Base-by-base conservation (phyloP, 1,139 yeast genomes). In the Arxiozyma telluris region DNA sequence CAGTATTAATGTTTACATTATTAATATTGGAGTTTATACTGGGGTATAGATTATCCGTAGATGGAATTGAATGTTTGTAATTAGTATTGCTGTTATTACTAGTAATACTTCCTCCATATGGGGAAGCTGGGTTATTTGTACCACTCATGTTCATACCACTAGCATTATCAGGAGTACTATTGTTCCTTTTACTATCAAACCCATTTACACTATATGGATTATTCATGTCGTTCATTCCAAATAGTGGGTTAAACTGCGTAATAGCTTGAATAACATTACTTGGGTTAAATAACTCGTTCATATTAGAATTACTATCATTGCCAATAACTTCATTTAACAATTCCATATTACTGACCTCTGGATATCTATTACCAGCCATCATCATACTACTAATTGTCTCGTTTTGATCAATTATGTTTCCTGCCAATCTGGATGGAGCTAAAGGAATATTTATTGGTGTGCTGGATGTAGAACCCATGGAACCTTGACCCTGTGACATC, bases 241-340 rank as follows among this genome's bases (percentile, higher is more conserved):
- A 12, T 11, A 51, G 27, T 21, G 59, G 58, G 46, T 65, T 67
- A 51, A 66, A 64, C 27, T 67, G 66, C 23, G 54, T 58, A 18
- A 66, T 66, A 7, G 69, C 70, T 51, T 66, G 69, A 41, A 65
- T 63, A n/a, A 66, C 62, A 51, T 62, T 63, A 1, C 64, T 61
- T 39, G 70, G 68, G 49, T 66, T 66, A 30, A 66, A 56, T 59
- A 61, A 63, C 56, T 25, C 64, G 55, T 27, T 68, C 68, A 52
- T 39, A 45, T 49, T 49, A 18, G 44, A 18, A 41, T 42, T 53
- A 9, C 39, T 41, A 41, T 47, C 48, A 30, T 30, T 41, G 8
- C 30, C 30, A 21, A 45, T 38, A 34, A 51, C 27, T 20, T 38
- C 50, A 50, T 45, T 45, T 11, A 42, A 30, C 25, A 50, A 34